Conservation (phyloP, 768 basidiomycete species). For the Boletus pseudo-olivaceus region DNA sequence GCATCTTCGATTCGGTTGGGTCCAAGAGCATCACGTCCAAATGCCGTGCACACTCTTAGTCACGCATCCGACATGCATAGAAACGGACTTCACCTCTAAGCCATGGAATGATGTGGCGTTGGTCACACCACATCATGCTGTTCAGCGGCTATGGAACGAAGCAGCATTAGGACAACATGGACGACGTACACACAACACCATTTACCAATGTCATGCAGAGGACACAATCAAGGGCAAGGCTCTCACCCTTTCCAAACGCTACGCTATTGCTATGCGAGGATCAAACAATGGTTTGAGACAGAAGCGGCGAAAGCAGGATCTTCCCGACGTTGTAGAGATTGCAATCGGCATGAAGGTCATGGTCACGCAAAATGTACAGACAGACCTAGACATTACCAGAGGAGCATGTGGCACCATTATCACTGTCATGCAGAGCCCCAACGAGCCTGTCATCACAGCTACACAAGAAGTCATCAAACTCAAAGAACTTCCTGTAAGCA, state of each 20-base stretch:
- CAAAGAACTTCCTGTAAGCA: too few species aligned
- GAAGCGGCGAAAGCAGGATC: neutral
- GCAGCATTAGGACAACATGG: neutral
- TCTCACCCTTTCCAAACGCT: neutral
- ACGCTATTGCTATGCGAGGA: neutral
- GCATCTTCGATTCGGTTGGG: neutral
- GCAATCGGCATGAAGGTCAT: conserved; percentile 38
- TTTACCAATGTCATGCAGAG: neutral
- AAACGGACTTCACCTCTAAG: neutral
- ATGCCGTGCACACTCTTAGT: neutral
- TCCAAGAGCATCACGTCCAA: neutral
- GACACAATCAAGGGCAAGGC: neutral
- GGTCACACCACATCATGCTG: neutral
- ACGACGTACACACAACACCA: neutral
- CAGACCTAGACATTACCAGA: conserved; percentile 40
- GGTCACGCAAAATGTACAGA: conserved; percentile 39
- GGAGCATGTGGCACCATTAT: conserved; percentile 28
- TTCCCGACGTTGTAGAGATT: conserved; percentile 17
- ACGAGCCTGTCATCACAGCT: neutral
- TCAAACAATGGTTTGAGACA: neutral
- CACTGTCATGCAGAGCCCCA: neutral
- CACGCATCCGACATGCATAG: neutral
- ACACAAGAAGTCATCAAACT: too few species aligned
- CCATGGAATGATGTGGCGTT: neutral
- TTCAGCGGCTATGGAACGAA: neutral